Conservation (phyloP, 1,284 basidiomycete species). For the Irpex lacteus region DNA sequence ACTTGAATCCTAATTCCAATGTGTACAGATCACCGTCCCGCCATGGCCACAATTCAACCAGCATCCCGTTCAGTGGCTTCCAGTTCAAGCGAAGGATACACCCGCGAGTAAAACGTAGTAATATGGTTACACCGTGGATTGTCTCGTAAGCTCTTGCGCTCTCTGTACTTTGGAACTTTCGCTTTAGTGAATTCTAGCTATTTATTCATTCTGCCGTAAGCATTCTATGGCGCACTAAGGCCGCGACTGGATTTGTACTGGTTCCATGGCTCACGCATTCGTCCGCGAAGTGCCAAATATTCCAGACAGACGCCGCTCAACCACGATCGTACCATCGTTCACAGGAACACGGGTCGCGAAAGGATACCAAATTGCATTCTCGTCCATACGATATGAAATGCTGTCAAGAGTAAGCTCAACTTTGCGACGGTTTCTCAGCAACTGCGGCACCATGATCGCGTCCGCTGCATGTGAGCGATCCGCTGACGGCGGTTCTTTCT, state of each 20-base stretch:
- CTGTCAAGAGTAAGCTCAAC: no score
- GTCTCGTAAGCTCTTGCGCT: not conserved
- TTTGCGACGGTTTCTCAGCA: no score
- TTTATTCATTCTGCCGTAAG: not conserved
- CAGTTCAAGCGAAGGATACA: conserved; percentile 29
- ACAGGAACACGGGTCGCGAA: no score
- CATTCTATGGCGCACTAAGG: not conserved
- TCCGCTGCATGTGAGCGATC: no score
- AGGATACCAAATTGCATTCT: no score
- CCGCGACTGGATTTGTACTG: not conserved
- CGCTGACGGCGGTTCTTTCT: no score
- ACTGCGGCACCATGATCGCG: no score
- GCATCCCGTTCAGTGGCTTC: conserved; percentile 65
- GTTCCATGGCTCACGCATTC: no score
- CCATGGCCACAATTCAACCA: conserved; percentile 68
- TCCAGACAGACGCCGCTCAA: no score
- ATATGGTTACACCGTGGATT: not conserved
- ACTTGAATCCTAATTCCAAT: not conserved
- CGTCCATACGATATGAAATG: no score
- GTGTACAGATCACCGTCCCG: conserved; percentile 54
- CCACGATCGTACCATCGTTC: no score
- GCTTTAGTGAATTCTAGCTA: not conserved
- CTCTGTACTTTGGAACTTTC: not conserved
- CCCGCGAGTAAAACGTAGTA: conserved; percentile 11
- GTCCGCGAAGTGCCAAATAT: no score